phyloP scores from a whole-genome alignment of 2,329 filamentous ascomycete species.

The Metarhizium humberi region DNA sequence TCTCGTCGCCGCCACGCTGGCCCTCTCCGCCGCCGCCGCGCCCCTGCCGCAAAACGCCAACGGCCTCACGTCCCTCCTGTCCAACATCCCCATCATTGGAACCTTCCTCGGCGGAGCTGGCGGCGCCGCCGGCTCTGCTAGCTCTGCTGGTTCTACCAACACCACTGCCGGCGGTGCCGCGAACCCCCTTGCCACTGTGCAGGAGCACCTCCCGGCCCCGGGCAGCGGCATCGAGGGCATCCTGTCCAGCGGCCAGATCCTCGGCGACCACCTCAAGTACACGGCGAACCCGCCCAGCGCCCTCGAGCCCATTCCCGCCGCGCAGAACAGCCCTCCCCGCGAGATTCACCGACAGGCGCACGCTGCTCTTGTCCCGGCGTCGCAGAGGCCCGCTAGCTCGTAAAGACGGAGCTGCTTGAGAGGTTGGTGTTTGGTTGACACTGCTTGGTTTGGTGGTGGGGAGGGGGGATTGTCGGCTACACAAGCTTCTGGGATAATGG shows the following conservation, averaged over 20 bases:
- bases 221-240: neutral
- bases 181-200: neutral
- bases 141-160: too few species aligned
- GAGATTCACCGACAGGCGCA: constrained; percentile 2
- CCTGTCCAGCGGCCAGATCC: neutral
- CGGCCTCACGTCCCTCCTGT: neutral
- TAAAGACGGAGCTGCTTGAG: too few species aligned
- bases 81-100: neutral
- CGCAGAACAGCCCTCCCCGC: neutral
- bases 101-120: neutral
- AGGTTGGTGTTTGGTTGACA: too few species aligned
- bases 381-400: neutral
- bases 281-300: neutral
- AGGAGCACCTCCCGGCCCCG: neutral
- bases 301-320: neutral
- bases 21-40: neutral
- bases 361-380: neutral
- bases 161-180: neutral
- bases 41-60: neutral
- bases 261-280: constrained; percentile 1
- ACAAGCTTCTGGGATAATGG: too few species aligned
- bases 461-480: too few species aligned
- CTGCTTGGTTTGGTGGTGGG: too few species aligned
- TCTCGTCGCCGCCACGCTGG: neutral
- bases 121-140: neutral